phyloP scores from a whole-genome alignment of 495 filamentous ascomycete genomes.

The Bryoglossum gracile region DNA sequence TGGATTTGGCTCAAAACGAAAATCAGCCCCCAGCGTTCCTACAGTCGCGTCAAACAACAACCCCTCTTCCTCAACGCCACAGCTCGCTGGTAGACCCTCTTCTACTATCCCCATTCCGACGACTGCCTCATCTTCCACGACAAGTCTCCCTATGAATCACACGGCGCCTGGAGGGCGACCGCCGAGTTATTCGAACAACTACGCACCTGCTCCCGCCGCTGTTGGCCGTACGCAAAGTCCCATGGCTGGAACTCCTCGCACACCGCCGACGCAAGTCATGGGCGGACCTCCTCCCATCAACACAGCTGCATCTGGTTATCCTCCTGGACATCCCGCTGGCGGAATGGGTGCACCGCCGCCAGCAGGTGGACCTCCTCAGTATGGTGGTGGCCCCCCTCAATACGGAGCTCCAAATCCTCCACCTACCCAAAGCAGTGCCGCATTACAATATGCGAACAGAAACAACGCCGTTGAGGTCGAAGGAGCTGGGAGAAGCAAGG shows the following conservation, averaged over 20 bases:
- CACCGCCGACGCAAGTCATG: conserved; percentile 53
- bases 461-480: conserved; percentile 72
- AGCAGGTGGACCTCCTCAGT: conserved; percentile 21
- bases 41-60: conserved; percentile 10
- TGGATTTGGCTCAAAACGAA: conserved; percentile 34
- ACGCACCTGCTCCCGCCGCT: conserved; percentile 31
- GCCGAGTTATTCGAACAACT: conserved; percentile 67
- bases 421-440: conserved; percentile 29
- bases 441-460: conserved; percentile 38
- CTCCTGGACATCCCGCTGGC: conserved; percentile 42
- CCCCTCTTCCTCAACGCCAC: conserved; percentile 33
- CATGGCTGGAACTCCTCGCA: conserved; percentile 40
- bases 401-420: conserved; percentile 18
- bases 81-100: conserved; percentile 31
- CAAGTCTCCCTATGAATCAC: conserved; percentile 51
- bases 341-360: conserved; percentile 45
- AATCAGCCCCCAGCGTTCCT: conserved; percentile 21
- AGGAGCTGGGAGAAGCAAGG: conserved; percentile 71
- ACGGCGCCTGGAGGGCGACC: conserved; percentile 50
- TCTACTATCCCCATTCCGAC: neutral
- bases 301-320: conserved; percentile 48
- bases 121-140: conserved; percentile 35
- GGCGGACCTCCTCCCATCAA: conserved; percentile 70
- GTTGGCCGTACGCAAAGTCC: conserved; percentile 51
- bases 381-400: conserved; percentile 21